Evolutionary conservation across 2,329 filamentous ascomycete genomes (phyloP).

Genomic region (Hawksworthiomyces lignivorus): DNA sequence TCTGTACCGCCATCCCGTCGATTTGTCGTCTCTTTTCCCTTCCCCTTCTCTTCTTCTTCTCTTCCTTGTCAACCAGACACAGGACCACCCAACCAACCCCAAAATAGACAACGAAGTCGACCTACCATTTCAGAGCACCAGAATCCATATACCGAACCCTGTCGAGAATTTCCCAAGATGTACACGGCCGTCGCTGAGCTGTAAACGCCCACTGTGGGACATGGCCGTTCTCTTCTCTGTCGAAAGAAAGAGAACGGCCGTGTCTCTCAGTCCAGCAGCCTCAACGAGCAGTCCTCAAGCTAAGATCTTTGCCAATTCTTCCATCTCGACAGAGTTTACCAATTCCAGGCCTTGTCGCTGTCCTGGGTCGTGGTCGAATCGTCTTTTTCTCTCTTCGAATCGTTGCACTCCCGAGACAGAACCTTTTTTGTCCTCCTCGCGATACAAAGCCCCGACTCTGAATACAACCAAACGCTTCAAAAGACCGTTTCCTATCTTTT

Average conservation of each 20-base stretch:
- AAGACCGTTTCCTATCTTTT: neutral
- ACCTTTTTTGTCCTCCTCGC: conserved; percentile 8
- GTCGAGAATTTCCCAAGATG: conserved; percentile 58
- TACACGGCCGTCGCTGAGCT: conserved; percentile 79
- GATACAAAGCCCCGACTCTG: conserved; percentile 25
- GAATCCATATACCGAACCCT: conserved; percentile 45
- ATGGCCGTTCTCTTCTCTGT: conserved; percentile 33
- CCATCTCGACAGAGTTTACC: conserved; percentile 57
- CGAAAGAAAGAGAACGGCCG: conserved; percentile 21
- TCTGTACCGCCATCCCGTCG: conserved; percentile 2
- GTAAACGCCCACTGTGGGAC: conserved; percentile 82
- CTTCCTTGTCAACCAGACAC: conserved; percentile 15
- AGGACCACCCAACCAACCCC: conserved; percentile 23
- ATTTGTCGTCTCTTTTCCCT: conserved; percentile 13
- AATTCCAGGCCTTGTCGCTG: conserved; percentile 40
- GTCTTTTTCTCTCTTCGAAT: conserved; percentile 14
- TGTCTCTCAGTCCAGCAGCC: conserved; percentile 81
- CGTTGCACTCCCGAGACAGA: conserved; percentile 5
- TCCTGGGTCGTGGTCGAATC: conserved; percentile 20
- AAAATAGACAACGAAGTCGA: conserved; percentile 61
- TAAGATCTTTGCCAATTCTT: conserved; percentile 45
- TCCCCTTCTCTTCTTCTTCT: conserved; percentile 19
- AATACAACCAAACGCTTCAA: conserved; percentile 18
- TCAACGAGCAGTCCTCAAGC: conserved; percentile 54
- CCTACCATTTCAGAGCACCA: conserved; percentile 32